These are phyloP conservation scores for button mushroom (Agaricus bisporus) DNA, from an alignment of 768 basidiomycete genomes.

Conservation along the genomic window DNA sequence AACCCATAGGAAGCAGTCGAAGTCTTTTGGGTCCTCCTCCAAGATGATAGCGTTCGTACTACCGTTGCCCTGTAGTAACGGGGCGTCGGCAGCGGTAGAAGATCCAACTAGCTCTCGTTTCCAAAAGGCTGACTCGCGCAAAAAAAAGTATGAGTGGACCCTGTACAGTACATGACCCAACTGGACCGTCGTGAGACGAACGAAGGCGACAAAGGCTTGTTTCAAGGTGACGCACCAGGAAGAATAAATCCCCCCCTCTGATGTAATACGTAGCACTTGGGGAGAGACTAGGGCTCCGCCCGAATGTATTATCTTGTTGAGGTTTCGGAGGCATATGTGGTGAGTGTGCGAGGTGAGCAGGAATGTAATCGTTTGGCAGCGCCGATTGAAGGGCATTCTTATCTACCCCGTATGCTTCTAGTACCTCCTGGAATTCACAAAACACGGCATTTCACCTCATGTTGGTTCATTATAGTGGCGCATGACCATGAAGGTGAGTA, in stretches of 20 bases:
- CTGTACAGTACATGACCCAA: slow-evolving; percentile 8
- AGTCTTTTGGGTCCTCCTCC: slow-evolving; percentile 9
- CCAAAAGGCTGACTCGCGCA: slow-evolving; percentile 11
- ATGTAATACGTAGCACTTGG: background rate
- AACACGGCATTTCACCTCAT: background rate
- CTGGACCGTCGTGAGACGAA: background rate
- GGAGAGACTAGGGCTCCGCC: background rate
- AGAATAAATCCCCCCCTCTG: background rate
- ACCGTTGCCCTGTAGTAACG: background rate
- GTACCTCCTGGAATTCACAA: background rate
- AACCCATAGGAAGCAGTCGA: slow-evolving; percentile 12
- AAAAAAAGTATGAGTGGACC: slow-evolving; percentile 15
- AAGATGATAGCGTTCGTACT: slow-evolving; percentile 7
- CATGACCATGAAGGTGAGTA: background rate
- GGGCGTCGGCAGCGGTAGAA: background rate
- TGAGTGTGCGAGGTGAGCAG: background rate
- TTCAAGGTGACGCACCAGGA: background rate
- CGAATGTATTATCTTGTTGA: background rate
- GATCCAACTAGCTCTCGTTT: background rate
- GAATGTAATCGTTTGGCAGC: background rate
- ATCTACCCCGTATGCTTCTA: background rate
- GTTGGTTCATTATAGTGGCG: background rate
- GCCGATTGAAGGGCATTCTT: background rate
- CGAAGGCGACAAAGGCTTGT: background rate
- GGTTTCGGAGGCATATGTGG: background rate